Evolutionary conservation across 2,329 filamentous ascomycete species (phyloP), one percentile per base, ranked within the genome.

Genomic region (Tetracladium maxilliforme): DNA sequence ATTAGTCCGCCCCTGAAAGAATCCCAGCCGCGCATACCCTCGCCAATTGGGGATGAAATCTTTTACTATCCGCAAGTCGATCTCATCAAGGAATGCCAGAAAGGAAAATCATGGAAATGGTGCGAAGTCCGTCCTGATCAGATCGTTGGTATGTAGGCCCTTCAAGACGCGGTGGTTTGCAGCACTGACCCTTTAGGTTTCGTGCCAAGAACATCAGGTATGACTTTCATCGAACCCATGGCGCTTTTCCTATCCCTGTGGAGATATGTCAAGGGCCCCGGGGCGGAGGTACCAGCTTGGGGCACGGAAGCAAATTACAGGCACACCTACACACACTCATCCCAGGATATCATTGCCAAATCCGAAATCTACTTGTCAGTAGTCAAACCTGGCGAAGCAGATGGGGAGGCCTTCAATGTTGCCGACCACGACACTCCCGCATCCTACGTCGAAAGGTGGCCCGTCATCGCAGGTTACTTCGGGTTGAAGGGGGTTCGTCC

Each of bases 51-150:
- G 2, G 48, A 49, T 8, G 44, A 55, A 30, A 51, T 59, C 31
- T 59, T 59, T 40, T 59, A 60, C 39, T 59, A 59, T 34, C 42
- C 36, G n/a, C 53, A 59, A 37, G 45, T 48, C 12, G 56, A 58
- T 31, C 37, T 52, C 25, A 37, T 59, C 12, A 39, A 41, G 14
- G 30, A 41, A 17, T 35, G 49, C 22, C 44, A 8, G 2, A 34
- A 44, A 25, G 49, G 47, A 3, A 56, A 58, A 37, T 14, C 30
- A 1, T 59, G 55, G 55, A 48, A 42, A 9, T 59, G 51, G 46
- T 51, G 47, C 31, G 53, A 58, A 29, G 44, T 58, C 10, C 49
- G 52, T 6, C 54, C 56, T 1, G 54, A 59, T 30, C 38, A 49
- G 17, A 56, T 61, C 30, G 36, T 48, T 14, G 39, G 39, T 34